Evolutionary conservation across 768 basidiomycete genomes (phyloP).

Genomic region (Leucocoprinus sp.): DNA sequence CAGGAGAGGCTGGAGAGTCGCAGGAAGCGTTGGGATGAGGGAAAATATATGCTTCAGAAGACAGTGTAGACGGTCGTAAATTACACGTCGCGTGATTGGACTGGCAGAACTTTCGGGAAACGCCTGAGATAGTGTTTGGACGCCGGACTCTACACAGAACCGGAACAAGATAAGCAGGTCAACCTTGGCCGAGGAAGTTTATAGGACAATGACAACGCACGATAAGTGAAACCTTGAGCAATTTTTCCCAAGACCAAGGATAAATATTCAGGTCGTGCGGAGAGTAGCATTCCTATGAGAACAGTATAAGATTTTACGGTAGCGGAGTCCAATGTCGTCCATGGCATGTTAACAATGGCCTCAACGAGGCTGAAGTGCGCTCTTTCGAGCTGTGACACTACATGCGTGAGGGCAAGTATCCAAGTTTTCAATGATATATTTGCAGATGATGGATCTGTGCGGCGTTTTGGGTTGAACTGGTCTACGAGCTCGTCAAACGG

Average conservation of each 20-base stretch:
- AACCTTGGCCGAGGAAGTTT: neutral
- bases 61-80: slow-evolving; percentile 82
- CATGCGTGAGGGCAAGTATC: slow-evolving; percentile 84
- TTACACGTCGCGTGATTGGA: slow-evolving; percentile 71
- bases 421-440: slow-evolving; percentile 50
- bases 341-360: slow-evolving; percentile 81
- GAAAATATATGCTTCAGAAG: slow-evolving; percentile 83
- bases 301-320: slow-evolving; percentile 86
- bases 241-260: slow-evolving; percentile 76
- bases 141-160: slow-evolving; percentile 51
- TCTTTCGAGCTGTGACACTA: slow-evolving; percentile 83
- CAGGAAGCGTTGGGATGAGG: slow-evolving; percentile 86
- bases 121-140: slow-evolving; percentile 50
- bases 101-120: slow-evolving; percentile 55
- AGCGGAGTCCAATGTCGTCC: slow-evolving; percentile 81
- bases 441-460: slow-evolving; percentile 16
- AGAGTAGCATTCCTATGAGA: slow-evolving; percentile 87
- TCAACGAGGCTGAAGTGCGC: slow-evolving; percentile 75
- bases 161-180: slow-evolving; percentile 7
- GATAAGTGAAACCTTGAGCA: slow-evolving; percentile 81
- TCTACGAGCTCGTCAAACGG: slow-evolving; percentile 85
- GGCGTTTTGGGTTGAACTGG: slow-evolving; percentile 59
- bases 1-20: slow-evolving; percentile 79
- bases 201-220: slow-evolving; percentile 39
- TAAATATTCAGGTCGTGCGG: slow-evolving; percentile 87